Conservation (phyloP, 2,329 filamentous ascomycete species). For the Colletotrichum musicola region DNA sequence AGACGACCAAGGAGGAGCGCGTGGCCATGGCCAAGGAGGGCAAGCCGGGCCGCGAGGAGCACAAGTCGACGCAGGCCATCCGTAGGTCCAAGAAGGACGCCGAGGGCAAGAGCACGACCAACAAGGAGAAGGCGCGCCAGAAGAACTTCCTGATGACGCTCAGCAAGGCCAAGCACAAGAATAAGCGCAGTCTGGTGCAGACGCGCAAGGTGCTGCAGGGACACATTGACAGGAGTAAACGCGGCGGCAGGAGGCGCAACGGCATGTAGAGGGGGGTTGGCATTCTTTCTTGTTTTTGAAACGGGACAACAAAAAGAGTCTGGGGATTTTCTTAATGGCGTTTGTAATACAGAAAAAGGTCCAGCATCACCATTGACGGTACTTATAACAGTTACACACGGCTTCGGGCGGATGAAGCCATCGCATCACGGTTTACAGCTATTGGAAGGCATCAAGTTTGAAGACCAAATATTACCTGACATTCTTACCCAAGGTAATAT, state of each 20-base stretch:
- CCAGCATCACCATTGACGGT: neutral
- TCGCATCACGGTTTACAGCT: no score
- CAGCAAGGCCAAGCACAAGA: slow-evolving; percentile 94
- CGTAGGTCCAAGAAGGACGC: slow-evolving; percentile 88
- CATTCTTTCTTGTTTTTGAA: neutral
- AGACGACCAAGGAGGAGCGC: slow-evolving; percentile 90
- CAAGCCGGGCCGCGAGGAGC: slow-evolving; percentile 81
- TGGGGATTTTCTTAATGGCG: neutral
- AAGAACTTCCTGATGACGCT: slow-evolving; percentile 99
- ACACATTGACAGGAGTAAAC: slow-evolving; percentile 86
- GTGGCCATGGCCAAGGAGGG: slow-evolving; percentile 86
- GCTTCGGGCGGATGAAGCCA: no score
- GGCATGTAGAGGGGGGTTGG: slow-evolving; percentile 24
- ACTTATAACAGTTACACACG: no score
- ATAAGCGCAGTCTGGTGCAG: slow-evolving; percentile 92
- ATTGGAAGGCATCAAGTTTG: no score
- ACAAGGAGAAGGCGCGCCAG: slow-evolving; percentile 94
- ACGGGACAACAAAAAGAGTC: slow-evolving; percentile 12
- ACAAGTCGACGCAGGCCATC: slow-evolving; percentile 87
- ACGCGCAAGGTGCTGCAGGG: slow-evolving; percentile 83
- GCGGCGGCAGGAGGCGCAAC: slow-evolving; percentile 86
- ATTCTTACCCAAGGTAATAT: no score
- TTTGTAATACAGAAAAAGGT: neutral
- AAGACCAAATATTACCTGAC: no score
- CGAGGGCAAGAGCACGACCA: slow-evolving; percentile 95